phyloP scores from a whole-genome alignment of 192 early-diverging fungal genomes.

The Backusella parvicylindrica region DNA sequence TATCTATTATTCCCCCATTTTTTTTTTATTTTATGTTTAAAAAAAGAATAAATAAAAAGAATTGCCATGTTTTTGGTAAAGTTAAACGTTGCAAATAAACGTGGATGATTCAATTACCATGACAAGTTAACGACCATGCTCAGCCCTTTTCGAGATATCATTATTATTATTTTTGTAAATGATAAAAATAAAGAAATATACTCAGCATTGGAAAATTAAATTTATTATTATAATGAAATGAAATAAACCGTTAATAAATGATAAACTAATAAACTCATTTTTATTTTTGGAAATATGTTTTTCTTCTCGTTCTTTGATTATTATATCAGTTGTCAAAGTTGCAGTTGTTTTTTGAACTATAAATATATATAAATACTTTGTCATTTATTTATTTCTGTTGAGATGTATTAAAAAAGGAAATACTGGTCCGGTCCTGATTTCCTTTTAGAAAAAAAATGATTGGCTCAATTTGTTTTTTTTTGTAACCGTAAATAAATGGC shows the following conservation, averaged over 20 bases:
- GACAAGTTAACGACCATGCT: not conserved
- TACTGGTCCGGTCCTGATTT: not conserved
- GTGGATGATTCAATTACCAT: not conserved
- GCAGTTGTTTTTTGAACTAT: not conserved
- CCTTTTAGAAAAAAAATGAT: not conserved
- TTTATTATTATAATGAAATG: not conserved
- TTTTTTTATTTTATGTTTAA: too few species aligned
- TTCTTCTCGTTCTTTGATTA: not conserved
- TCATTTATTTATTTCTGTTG: not conserved
- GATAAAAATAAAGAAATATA: not conserved
- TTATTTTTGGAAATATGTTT: not conserved
- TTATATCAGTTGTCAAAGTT: constrained; percentile 1
- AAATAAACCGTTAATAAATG: not conserved
- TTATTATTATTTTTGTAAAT: not conserved
- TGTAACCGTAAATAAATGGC: not conserved
- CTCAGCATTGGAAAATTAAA: not conserved
- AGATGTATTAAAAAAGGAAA: not conserved
- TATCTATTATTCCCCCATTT: not conserved
- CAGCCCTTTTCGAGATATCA: not conserved
- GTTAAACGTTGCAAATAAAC: not conserved
- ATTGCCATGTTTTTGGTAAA: not conserved
- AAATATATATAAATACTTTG: not conserved
- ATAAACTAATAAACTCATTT: not conserved
- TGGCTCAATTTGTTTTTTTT: not conserved
- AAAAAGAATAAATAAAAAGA: not conserved